Evolutionary conservation across 2,329 filamentous ascomycete genomes (phyloP).

Genomic region (Atkinsonella hypoxylon): DNA sequence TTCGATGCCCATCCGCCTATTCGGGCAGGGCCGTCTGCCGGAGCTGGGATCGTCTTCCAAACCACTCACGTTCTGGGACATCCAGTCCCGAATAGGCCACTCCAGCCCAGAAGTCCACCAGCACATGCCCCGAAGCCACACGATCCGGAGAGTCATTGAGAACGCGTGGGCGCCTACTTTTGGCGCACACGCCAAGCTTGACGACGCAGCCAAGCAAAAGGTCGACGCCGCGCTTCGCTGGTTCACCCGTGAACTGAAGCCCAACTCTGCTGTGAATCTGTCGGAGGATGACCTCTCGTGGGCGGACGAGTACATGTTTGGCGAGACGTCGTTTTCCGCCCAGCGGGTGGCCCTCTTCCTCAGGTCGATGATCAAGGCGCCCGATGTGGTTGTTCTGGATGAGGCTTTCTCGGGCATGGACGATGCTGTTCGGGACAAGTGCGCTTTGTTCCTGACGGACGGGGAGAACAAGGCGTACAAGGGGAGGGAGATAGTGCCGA

Average conservation of each 20-base stretch:
- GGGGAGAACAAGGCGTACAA: slow-evolving; percentile 40
- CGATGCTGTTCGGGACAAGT: slow-evolving; percentile 71
- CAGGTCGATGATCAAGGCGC: slow-evolving; percentile 65
- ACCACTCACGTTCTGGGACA: slow-evolving; percentile 83
- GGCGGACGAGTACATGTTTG: slow-evolving; percentile 57
- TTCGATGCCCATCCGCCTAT: slow-evolving; percentile 73
- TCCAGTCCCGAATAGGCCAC: slow-evolving; percentile 82
- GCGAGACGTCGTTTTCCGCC: slow-evolving; percentile 63
- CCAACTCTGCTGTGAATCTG: slow-evolving; percentile 21
- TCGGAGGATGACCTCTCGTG: slow-evolving; percentile 36
- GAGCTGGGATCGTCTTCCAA: slow-evolving; percentile 50
- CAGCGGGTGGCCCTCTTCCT: slow-evolving; percentile 82
- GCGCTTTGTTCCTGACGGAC: slow-evolving; percentile 63
- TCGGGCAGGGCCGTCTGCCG: slow-evolving; percentile 71
- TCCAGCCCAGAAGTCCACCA: slow-evolving; percentile 89
- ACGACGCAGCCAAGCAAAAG: slow-evolving; percentile 39
- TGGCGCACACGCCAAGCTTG: slow-evolving; percentile 54
- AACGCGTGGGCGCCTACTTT: slow-evolving; percentile 90
- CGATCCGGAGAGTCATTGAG: slow-evolving; percentile 62
- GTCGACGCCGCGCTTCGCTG: slow-evolving; percentile 61
- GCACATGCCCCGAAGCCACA: slow-evolving; percentile 73
- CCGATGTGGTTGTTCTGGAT: slow-evolving; percentile 74
- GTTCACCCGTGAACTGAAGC: slow-evolving; percentile 72
- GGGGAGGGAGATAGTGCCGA: slow-evolving; percentile 23
- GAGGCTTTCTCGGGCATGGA: slow-evolving; percentile 85